Evolutionary conservation across 495 filamentous ascomycete species (phyloP).

Genomic region (Neurospora sp.): DNA sequence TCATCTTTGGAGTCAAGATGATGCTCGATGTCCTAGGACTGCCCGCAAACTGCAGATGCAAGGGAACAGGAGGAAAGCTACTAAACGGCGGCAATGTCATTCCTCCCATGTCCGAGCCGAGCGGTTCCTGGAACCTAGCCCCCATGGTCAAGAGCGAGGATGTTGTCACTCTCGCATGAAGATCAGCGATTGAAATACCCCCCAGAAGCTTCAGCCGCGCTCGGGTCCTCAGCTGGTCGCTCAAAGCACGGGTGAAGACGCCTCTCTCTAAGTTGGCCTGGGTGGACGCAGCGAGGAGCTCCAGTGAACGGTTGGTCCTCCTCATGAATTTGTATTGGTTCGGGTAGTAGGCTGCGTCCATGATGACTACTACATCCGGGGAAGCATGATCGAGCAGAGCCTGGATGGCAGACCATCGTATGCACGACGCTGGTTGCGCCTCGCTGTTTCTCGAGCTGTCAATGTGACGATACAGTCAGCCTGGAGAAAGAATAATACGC

Average conservation of each 20-base stretch:
- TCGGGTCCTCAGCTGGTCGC: constrained; percentile 30
- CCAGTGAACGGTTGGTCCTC: constrained; percentile 18
- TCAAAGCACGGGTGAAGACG: constrained; percentile 33
- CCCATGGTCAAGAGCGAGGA: constrained; percentile 1
- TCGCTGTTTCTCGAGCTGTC: constrained; percentile 31
- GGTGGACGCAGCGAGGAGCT: constrained; percentile 37
- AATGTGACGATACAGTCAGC: background rate
- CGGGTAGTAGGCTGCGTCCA: constrained; percentile 41
- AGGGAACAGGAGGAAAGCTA: constrained; percentile 19
- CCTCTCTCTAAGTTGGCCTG: constrained; percentile 35
- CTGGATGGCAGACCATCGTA: constrained; percentile 39
- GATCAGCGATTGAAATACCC: constrained; percentile 34
- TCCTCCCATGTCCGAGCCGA: background rate
- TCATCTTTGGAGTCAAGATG: constrained; percentile 24
- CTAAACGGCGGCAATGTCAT: background rate
- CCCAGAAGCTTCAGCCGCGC: constrained; percentile 27
- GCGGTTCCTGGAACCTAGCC: constrained; percentile 21
- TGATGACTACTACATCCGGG: constrained; percentile 38
- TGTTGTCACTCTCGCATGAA: constrained; percentile 26
- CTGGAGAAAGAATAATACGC: background rate
- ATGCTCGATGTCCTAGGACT: constrained; percentile 36
- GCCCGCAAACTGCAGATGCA: constrained; percentile 37
- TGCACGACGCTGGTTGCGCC: constrained; percentile 19
- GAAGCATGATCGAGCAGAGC: constrained; percentile 34
- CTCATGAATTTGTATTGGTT: constrained; percentile 7